Base-by-base conservation (phyloP, 768 basidiomycete genomes). In the Tylopilus plumbeoviolaceoides region DNA sequence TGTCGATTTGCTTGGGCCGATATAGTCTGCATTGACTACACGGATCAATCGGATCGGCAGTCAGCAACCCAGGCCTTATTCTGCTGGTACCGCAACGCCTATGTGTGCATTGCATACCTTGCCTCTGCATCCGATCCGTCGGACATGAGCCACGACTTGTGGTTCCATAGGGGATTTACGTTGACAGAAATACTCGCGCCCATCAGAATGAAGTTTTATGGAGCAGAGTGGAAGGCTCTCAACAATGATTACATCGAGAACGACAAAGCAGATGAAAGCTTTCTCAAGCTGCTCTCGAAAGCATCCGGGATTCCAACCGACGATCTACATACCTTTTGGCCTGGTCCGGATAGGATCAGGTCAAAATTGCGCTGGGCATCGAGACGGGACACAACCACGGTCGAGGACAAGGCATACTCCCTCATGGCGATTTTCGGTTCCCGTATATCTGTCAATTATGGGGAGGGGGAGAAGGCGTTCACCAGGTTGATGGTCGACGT, bases 1-100 rank as follows among this genome's bases (percentile, higher is more conserved):
- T 63, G 62, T 36, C 59, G 51, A 11, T 63, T 62, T 31, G 63
- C 56, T 31, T 63, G 63, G 59, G 20, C 59, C 28, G 60, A 64
- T 30, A 40, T 31, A 18, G 44, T 47, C 28, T 63, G 63, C 46
- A 38, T 62, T 9, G 47, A 63, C 43, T 40, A 40, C 23, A 0
- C 2, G 17, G 21, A 47, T 20, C 35, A 3, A n/a, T 15, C 2
- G 11, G 56, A 61, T 3, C 30, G 27, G 12, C 21, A 54, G 31
- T 11, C 5, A 25, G 41, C 45, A 9, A 23, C 36, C 5, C 20
- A 52, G 28, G 55, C 33, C 10, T 20, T 49, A 5, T 63, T 64
- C 27, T 33, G 48, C 31, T 63, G 63, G 59, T 63, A 33, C 25
- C 59, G 60, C 47, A 62, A 64, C 7, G 59, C 62, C 10, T 53